Base-by-base conservation (phyloP, 768 basidiomycete species). In the Suillus hirtellus region DNA sequence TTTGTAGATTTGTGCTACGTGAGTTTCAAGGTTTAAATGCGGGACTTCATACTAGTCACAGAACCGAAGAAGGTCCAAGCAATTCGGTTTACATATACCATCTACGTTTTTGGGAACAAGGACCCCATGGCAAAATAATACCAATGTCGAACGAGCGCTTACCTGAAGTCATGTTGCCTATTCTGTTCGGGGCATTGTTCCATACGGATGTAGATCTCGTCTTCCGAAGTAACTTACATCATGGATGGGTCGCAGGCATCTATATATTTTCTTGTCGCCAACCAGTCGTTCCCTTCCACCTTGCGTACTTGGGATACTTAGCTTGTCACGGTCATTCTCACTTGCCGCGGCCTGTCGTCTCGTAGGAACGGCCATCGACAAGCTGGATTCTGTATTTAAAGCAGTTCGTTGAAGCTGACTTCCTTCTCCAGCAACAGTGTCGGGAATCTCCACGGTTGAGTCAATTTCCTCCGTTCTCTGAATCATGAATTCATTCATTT, bases 91-190 rank as follows among this genome's bases (percentile, higher is more conserved):
- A 17, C 27, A 52, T 52, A 31, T 52, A 27, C 15, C 17, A 37
- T 15, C 31, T 31, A 59, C 67, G 67, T 31, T 64, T 60, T 65
- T 31, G 60, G 59, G 72, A 58, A 73, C 72, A 73, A 73, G 60
- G 66, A 44, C 21, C 31, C n/a, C 37, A 64, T 21, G 44, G 44
- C n/a, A 46, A 46, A 46, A 46, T 19, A 46, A 50, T 14, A 46
- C 24, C 14, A 49, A 49, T 7, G 12, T 31, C 31, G 21, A 3
- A 62, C 35, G 42, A 44, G 61, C 42, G 60, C 60, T 44, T 46
- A 21, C 6, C 14, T 14, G 3, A n/a, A 52, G 27, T 35, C 6
- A 53, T 3, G 15, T 27, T n/a, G 34, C 61, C 44, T 27, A 10
- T 62, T 63, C 60, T 67, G 37, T n/a, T 62, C 55, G 24, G 61